Evolutionary conservation across 2,329 filamentous ascomycete species (phyloP).

Genomic region (Hypomyces rosellus): DNA sequence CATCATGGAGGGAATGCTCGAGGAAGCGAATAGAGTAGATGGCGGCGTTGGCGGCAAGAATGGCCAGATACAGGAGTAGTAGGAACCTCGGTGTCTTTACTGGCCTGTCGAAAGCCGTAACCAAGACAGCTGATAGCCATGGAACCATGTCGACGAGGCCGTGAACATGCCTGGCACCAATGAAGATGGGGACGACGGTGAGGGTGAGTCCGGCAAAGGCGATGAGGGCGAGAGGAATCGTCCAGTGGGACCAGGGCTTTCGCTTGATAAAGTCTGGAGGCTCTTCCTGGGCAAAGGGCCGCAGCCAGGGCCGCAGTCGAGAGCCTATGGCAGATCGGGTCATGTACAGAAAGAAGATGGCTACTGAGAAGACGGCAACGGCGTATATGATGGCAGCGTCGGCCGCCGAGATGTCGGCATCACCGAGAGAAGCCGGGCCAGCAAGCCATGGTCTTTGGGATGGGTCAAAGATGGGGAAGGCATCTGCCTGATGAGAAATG

Average conservation of each 20-base stretch:
- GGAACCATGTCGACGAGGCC: slow-evolving; percentile 30
- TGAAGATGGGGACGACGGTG: slow-evolving; percentile 24
- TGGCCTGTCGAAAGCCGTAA: slow-evolving; percentile 33
- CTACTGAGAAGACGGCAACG: slow-evolving; percentile 22
- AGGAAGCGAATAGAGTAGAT: slow-evolving; percentile 27
- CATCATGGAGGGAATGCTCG: slow-evolving; percentile 13
- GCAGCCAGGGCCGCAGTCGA: slow-evolving; percentile 33
- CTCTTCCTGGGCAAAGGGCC: slow-evolving; percentile 38
- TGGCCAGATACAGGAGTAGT: slow-evolving; percentile 31
- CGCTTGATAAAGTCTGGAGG: slow-evolving; percentile 16
- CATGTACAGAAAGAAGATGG: slow-evolving; percentile 25
- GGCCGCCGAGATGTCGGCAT: background rate
- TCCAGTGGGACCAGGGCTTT: slow-evolving; percentile 35
- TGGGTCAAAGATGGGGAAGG: background rate
- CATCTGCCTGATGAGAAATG: too few relatives aligned
- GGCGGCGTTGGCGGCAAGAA: slow-evolving; percentile 26
- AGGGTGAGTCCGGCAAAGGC: slow-evolving; percentile 29
- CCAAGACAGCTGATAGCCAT: slow-evolving; percentile 32
- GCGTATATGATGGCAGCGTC: slow-evolving; percentile 17
- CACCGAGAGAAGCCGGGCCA: background rate
- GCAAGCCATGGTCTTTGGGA: background rate
- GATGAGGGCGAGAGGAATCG: slow-evolving; percentile 27
- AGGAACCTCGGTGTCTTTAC: slow-evolving; percentile 36
- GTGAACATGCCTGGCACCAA: slow-evolving; percentile 19
- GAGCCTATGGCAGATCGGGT: slow-evolving; percentile 20